A percentile compares a stretch with the other conserved stretches of the same genome.
phyloP scores from a whole-genome alignment of 2,329 filamentous ascomycete genomes.

The Colletotrichum somersetense region DNA sequence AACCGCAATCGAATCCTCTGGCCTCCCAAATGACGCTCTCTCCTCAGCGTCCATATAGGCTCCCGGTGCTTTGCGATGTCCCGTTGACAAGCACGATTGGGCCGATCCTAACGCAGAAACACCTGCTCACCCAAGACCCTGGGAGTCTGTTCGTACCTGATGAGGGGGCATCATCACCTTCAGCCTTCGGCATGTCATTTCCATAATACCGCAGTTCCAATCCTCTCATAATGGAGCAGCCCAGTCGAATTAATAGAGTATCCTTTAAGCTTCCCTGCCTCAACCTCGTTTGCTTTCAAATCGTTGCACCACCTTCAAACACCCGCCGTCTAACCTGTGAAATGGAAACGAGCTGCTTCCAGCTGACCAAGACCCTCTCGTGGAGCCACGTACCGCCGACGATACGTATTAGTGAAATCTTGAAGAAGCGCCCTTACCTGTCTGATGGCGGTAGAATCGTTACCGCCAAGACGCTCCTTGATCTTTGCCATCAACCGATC shows the following conservation, averaged over 20 bases:
- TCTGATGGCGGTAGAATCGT: slow-evolving; percentile 71
- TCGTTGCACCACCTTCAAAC: not conserved
- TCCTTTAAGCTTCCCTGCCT: not conserved
- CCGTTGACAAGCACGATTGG: not conserved
- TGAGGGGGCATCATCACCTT: not conserved
- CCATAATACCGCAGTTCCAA: not conserved
- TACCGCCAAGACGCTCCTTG: slow-evolving; percentile 78
- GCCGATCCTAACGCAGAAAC: not conserved
- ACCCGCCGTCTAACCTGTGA: slow-evolving; percentile 52
- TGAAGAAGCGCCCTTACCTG: slow-evolving; percentile 89
- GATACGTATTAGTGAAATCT: slow-evolving; percentile 96
- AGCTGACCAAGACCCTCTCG: slow-evolving; percentile 89
- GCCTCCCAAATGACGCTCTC: not conserved
- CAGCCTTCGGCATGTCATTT: not conserved
- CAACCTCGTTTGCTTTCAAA: not conserved
- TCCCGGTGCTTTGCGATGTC: not conserved
- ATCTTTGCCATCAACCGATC: slow-evolving; percentile 86
- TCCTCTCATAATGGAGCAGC: not conserved
- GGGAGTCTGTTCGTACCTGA: not conserved
- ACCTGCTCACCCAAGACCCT: not conserved
- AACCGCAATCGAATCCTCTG: not conserved
- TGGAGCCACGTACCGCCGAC: slow-evolving; percentile 94
- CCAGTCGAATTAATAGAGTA: not conserved
- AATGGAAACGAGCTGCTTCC: slow-evolving; percentile 89
- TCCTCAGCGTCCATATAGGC: not conserved